A percentile compares a stretch with the other conserved stretches of the same genome.
phyloP scores from a whole-genome alignment of 495 filamentous ascomycete species.

The Xylaria nigripes region DNA sequence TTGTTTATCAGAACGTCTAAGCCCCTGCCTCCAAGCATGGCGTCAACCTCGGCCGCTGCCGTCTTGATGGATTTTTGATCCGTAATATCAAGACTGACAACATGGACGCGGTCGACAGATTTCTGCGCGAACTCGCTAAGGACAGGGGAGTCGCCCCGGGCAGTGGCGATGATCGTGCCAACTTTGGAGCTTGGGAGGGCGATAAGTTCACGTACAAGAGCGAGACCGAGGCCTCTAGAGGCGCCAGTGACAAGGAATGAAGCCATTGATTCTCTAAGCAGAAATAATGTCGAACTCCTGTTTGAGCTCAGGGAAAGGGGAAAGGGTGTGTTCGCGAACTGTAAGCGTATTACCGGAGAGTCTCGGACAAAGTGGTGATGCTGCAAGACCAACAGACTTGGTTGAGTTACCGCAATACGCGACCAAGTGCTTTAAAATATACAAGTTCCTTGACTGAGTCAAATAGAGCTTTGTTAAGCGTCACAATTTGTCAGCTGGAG shows the following conservation, averaged over 20 bases:
- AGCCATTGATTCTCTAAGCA: not conserved
- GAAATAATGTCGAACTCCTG: not conserved
- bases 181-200: constrained; percentile 24
- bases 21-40: constrained; percentile 21
- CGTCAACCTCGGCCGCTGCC: constrained; percentile 25
- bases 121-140: constrained; percentile 23
- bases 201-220: constrained; percentile 27
- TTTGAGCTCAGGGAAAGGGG: too few relatives aligned
- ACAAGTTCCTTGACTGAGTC: too few relatives aligned
- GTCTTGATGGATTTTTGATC: constrained; percentile 19
- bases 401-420: too few relatives aligned
- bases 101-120: constrained; percentile 21
- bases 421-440: too few relatives aligned
- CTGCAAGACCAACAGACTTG: too few relatives aligned
- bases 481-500: not conserved
- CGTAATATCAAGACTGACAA: constrained; percentile 28
- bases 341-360: not conserved
- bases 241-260: constrained; percentile 35
- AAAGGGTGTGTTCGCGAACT: not conserved
- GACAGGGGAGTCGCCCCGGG: constrained; percentile 24
- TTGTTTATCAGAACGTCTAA: constrained; percentile 39
- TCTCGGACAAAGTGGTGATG: too few relatives aligned
- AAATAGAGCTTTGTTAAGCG: too few relatives aligned
- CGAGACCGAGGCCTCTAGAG: constrained; percentile 34
- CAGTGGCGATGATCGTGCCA: constrained; percentile 30